Evolutionary conservation across 2,329 filamentous ascomycete species (phyloP).

Genomic region (Neoarthrinium moseri): DNA sequence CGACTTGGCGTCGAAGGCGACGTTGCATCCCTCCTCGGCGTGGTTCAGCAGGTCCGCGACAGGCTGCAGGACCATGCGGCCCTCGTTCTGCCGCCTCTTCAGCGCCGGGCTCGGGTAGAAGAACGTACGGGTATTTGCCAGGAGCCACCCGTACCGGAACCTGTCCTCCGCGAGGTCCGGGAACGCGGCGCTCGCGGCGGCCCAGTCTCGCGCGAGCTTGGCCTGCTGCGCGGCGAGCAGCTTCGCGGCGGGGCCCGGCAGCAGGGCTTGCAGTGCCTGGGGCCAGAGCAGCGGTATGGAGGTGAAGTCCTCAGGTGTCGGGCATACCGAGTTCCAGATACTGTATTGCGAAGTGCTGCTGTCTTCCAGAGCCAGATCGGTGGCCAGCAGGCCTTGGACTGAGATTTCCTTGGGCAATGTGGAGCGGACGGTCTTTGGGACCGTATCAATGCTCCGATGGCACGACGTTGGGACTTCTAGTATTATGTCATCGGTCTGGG

Average conservation of each 20-base stretch:
- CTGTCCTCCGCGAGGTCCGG: conserved; percentile 32
- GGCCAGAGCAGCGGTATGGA: conserved; percentile 50
- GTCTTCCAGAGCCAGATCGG: conserved; percentile 61
- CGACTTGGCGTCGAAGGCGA: conserved; percentile 45
- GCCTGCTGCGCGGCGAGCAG: conserved; percentile 54
- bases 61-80: conserved; percentile 68
- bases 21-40: conserved; percentile 47
- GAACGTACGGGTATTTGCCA: conserved; percentile 63
- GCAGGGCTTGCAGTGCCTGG: conserved; percentile 38
- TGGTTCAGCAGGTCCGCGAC: conserved; percentile 73
- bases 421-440: conserved; percentile 51
- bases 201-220: conserved; percentile 52
- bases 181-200: conserved; percentile 37
- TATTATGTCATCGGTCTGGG: conserved; percentile 57
- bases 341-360: conserved; percentile 42
- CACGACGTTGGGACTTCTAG: conserved; percentile 63
- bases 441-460: conserved; percentile 63
- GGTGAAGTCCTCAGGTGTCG: conserved; percentile 57
- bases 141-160: conserved; percentile 57
- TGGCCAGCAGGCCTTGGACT: conserved; percentile 72
- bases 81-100: conserved; percentile 42
- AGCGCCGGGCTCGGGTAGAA: conserved; percentile 52
- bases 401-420: conserved; percentile 54
- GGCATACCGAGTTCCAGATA: conserved; percentile 68
- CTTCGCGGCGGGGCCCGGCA: conserved; percentile 41